phyloP scores from a whole-genome alignment of 225 moss, liverwort and hornwort genomes.

The Physcomitrium patens region DNA sequence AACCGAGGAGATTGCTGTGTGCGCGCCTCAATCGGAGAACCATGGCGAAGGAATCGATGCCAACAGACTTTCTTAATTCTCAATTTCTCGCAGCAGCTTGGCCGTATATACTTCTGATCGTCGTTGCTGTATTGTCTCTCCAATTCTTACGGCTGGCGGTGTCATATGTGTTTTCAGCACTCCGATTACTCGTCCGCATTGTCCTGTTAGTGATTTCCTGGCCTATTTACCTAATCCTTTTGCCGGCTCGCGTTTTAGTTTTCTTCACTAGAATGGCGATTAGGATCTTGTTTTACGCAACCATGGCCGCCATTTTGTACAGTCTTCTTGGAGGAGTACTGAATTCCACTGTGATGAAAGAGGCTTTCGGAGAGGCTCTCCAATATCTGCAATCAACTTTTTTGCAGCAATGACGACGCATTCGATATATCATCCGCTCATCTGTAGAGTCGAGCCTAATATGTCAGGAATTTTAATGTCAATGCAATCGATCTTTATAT shows the following conservation, averaged over 20 bases:
- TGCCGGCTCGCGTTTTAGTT: constrained; percentile 39
- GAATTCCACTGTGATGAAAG: constrained; percentile 31
- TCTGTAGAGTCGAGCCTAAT: not conserved
- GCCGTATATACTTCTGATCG: constrained; percentile 27
- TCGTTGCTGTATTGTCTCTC: constrained; percentile 23
- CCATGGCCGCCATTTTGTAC: constrained; percentile 34
- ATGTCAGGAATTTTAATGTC: not conserved
- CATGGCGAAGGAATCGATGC: constrained; percentile 28
- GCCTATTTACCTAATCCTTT: constrained; percentile 39
- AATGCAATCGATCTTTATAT: not conserved
- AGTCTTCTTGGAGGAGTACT: constrained; percentile 26
- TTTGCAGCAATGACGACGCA: constrained; percentile 21
- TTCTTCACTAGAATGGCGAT: constrained; percentile 34
- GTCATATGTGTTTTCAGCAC: constrained; percentile 3
- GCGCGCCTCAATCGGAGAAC: not conserved
- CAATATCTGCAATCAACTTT: constrained; percentile 27
- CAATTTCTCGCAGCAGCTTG: constrained; percentile 26
- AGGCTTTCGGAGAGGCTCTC: constrained; percentile 30
- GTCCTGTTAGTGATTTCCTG: constrained; percentile 31
- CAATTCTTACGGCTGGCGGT: constrained; percentile 31
- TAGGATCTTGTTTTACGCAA: constrained; percentile 26
- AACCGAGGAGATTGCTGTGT: constrained; percentile 1
- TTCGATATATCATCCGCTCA: constrained; percentile 3
- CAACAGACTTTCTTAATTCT: constrained; percentile 21
- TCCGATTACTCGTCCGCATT: constrained; percentile 27